Conservation (phyloP, 176 grass and related monocot species). For the Triticum dicoccoides region DNA sequence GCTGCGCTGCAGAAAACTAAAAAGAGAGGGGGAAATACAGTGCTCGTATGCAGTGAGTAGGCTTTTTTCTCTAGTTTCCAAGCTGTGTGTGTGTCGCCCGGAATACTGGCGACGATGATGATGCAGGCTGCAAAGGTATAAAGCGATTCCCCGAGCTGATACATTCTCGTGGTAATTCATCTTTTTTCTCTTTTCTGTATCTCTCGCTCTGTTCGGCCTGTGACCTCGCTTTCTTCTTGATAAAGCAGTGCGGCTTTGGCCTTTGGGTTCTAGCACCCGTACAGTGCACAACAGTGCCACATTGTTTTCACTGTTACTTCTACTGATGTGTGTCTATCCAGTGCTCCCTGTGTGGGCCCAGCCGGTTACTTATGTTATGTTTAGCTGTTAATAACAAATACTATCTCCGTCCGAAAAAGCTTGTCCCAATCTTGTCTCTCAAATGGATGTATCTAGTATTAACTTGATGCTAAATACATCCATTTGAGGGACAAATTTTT, state of each 20-base stretch:
- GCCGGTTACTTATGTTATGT: too few relatives aligned
- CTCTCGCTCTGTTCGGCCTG: neutral
- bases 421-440: too few relatives aligned
- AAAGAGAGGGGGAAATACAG: neutral
- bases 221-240: slow-evolving; percentile 19
- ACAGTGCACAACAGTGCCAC: neutral
- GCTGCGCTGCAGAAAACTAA: neutral
- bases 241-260: slow-evolving; percentile 27
- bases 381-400: too few relatives aligned
- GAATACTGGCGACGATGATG: neutral
- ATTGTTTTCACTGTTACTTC: neutral
- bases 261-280: neutral
- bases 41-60: neutral
- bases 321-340: neutral
- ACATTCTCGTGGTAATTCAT: slow-evolving; percentile 12
- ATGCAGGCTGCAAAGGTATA: slow-evolving; percentile 1
- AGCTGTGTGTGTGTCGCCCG: neutral
- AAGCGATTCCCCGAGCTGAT: neutral
- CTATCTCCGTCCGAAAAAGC: too few relatives aligned
- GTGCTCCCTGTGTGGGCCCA: too few relatives aligned
- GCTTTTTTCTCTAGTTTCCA: slow-evolving; percentile 13
- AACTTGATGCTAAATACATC: too few relatives aligned
- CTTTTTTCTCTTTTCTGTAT: neutral
- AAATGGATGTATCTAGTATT: too few relatives aligned
- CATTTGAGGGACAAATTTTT: too few relatives aligned